Conservation (phyloP, 2,329 filamentous ascomycete genomes). For the Colletotrichum melonis region DNA sequence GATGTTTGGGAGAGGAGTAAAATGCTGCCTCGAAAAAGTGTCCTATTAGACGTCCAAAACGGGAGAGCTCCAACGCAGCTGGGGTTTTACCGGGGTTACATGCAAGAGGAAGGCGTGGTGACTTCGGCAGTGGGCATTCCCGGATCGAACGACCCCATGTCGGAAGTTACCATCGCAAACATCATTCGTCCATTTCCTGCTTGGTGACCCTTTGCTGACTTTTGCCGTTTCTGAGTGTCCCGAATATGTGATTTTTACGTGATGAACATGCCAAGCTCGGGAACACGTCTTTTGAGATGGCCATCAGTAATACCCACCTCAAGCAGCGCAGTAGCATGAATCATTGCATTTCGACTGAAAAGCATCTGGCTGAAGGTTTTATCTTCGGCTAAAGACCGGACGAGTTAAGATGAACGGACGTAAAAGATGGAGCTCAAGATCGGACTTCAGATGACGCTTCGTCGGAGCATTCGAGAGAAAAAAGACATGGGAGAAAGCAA, state of each 20-base stretch:
- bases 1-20: neutral
- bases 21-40: neutral
- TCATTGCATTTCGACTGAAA: no score
- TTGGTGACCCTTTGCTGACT: neutral
- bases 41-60: neutral
- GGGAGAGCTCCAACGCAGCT: conserved; percentile 1
- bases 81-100: conserved; percentile 12
- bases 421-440: no score
- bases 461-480: neutral
- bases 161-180: neutral
- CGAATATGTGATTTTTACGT: neutral
- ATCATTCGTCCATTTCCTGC: neutral
- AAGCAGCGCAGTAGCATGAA: neutral
- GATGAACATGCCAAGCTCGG: neutral
- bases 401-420: neutral
- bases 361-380: no score
- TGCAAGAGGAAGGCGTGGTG: neutral
- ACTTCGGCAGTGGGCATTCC: conserved; percentile 8
- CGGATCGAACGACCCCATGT: conserved; percentile 10
- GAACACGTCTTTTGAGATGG: neutral
- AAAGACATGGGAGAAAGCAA: no score
- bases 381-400: no score
- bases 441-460: neutral
- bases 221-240: neutral
- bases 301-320: neutral